A percentile compares a stretch with the other conserved stretches of the same genome.
Evolutionary conservation across 805 yeast species (phyloP).

Genomic region (Ogataea naganishii): DNA sequence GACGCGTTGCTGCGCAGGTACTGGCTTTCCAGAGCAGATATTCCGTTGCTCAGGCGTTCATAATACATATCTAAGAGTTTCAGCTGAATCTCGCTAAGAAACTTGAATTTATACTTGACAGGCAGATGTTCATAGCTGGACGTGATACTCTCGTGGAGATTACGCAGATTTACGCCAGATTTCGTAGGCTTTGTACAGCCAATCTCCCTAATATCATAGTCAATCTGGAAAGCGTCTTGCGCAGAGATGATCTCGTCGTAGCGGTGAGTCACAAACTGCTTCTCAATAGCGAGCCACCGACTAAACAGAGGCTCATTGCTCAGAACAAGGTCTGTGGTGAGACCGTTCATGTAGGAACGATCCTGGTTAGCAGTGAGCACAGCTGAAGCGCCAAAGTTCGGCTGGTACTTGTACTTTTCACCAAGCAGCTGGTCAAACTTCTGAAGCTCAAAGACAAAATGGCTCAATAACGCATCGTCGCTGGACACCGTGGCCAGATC

Average conservation of each 20-base stretch:
- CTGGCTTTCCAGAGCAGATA: constrained; percentile 33
- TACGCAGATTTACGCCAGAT: constrained; percentile 49
- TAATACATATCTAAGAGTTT: constrained; percentile 45
- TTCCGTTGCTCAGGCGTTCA: constrained; percentile 30
- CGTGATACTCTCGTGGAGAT: constrained; percentile 49
- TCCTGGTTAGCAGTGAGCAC: constrained; percentile 27
- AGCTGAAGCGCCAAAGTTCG: constrained; percentile 17
- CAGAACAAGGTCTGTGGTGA: constrained; percentile 21
- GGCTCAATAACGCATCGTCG: constrained; percentile 44
- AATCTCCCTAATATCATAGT: constrained; percentile 40
- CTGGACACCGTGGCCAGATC: constrained; percentile 16
- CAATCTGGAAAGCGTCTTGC: constrained; percentile 46
- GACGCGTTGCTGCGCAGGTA: constrained; percentile 16
- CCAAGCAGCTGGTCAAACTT: constrained; percentile 46
- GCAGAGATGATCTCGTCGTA: constrained; percentile 42
- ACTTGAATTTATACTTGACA: constrained; percentile 44
- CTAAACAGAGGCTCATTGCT: constrained; percentile 22
- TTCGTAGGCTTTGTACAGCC: constrained; percentile 49
- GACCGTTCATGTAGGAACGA: constrained; percentile 29
- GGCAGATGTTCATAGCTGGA: constrained; percentile 43
- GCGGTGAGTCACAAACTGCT: constrained; percentile 38
- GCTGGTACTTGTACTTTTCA: constrained; percentile 36
- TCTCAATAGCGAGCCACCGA: constrained; percentile 48
- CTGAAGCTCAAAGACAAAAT: constrained; percentile 48
- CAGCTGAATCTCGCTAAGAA: constrained; percentile 50